Base-by-base conservation (phyloP, 192 early-diverging fungal genomes). In the Pilobolus umbonatus region DNA sequence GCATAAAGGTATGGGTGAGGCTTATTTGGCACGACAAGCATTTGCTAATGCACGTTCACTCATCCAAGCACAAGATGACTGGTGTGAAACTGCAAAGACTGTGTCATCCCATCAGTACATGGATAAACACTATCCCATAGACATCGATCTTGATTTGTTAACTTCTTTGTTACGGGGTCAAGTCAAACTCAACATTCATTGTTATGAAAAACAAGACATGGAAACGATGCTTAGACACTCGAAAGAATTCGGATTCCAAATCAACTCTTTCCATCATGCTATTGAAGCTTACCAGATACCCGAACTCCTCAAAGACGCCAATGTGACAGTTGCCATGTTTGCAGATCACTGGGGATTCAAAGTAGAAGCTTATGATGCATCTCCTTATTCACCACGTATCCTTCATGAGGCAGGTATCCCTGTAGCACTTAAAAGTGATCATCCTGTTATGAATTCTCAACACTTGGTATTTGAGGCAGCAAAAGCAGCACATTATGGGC, bases 181-280 rank as follows among this genome's bases (percentile, higher is more conserved):
- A 28, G 85, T 89, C 12, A 61, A 52, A 45, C 67, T 92, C 22
- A 87, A 92, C 62, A 73, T 84, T 8, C 87, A 92, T 61, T 90
- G 89, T 26, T 85, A 85, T 59, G 78, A 82, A 61, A 76, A 79
- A 5, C 62, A 84, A 40, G 88, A 90, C 62, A 53, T 92, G 0
- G 88, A 89, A 72, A 82, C 86, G 49, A 78, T 89, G 68, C 65
- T 92, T 34, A 76, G 87, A 11, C 77, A 82, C 57, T 78, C 85
- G 8, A 68, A 81, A 59, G 86, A 92, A 71, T 92, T 81, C 69
- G 79, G 78, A 55, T 89, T 90, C 64, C 81, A 75, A 38, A 86
- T 92, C 54, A 32, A 71, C 1, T 76, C 89, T 2, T 83, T 92
- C 67, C 89, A 92, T 57, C 89, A 92, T 61, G 89, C 85, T n/a